Evolutionary conservation across 805 yeast genomes (phyloP), one percentile per base, ranked within the genome.

Genomic region (Candida bentonensis): DNA sequence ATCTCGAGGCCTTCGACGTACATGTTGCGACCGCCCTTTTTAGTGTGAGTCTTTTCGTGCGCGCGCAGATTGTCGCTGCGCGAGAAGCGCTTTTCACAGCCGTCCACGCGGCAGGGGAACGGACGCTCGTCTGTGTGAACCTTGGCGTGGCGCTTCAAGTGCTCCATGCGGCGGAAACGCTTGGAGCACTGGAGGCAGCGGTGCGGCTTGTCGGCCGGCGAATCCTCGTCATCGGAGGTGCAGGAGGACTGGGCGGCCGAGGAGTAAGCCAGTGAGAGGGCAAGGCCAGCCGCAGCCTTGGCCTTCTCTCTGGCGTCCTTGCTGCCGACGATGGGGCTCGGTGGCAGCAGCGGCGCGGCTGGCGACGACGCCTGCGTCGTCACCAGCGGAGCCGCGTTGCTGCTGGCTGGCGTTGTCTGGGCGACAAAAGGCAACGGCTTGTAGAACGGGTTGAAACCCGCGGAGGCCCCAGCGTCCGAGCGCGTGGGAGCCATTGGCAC

Each of bases 91-190:
- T 79, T 78, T 2, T 66, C 69, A 62, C 95, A 85, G 15, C 62
- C 69, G 3, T 62, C 58, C 15, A 65, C 66, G 3, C 66, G 62
- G 60, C 96, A 83, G 28, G 59, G 60, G 55, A 73, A 87, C 0
- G 95, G 95, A 47, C 94, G 70, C 50, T 82, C 89, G 49, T 76
- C 74, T 3, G 86, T 75, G 60, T 87, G 96, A 1, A 87, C 69
- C 51, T 87, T 69, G 58, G 70, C 64, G 61, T 87, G 96, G 22
- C 70, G 59, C 42, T 65, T 62, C 40, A 66, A 54, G 47, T 66
- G 70, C 51, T 66, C 70, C 51, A 60, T 61, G 21, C 70, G 62
- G 39, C 65, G 53, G 57, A 66, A 66, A 5, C 60, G 44, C 49
- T 64, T 61, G 34, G 48, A 26, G 53, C 70, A 66, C 39, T 56